Evolutionary conservation across 2,329 filamentous ascomycete species (phyloP).

Genomic region (Cryphonectria radicalis): DNA sequence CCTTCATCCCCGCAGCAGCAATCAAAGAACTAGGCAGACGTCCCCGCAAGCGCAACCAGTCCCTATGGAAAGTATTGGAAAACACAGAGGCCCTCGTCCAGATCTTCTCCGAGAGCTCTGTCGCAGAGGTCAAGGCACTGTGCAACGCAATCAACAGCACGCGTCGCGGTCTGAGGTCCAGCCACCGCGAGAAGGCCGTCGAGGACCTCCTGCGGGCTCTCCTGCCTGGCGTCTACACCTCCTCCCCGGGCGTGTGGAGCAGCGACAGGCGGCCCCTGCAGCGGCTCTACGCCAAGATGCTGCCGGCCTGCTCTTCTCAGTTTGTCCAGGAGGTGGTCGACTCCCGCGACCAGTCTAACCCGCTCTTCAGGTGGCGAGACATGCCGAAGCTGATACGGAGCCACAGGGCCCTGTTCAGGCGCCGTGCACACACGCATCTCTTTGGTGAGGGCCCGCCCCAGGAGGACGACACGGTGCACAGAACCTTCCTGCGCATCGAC

Average conservation of each 20-base stretch:
- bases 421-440: slow-evolving; percentile 13
- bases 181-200: slow-evolving; percentile 8
- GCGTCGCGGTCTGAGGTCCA: background rate
- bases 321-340: slow-evolving; percentile 18
- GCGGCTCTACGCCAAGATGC: slow-evolving; percentile 17
- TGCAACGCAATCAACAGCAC: slow-evolving; percentile 12
- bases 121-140: slow-evolving; percentile 9
- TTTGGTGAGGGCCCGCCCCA: background rate
- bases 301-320: slow-evolving; percentile 13
- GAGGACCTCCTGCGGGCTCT: slow-evolving; percentile 18
- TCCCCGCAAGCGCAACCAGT: slow-evolving; percentile 7
- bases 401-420: slow-evolving; percentile 1
- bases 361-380: slow-evolving; percentile 15
- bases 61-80: slow-evolving; percentile 4
- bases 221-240: slow-evolving; percentile 18
- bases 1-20: background rate
- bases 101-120: slow-evolving; percentile 14
- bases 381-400: background rate
- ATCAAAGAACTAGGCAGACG: slow-evolving; percentile 12
- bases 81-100: slow-evolving; percentile 4
- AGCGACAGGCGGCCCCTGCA: slow-evolving; percentile 22
- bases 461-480: background rate
- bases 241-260: background rate
- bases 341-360: slow-evolving; percentile 12
- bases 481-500: background rate